These are phyloP conservation scores for Aspergillus felis DNA, from an alignment of 2,329 filamentous ascomycete genomes.

Conservation along the genomic window DNA sequence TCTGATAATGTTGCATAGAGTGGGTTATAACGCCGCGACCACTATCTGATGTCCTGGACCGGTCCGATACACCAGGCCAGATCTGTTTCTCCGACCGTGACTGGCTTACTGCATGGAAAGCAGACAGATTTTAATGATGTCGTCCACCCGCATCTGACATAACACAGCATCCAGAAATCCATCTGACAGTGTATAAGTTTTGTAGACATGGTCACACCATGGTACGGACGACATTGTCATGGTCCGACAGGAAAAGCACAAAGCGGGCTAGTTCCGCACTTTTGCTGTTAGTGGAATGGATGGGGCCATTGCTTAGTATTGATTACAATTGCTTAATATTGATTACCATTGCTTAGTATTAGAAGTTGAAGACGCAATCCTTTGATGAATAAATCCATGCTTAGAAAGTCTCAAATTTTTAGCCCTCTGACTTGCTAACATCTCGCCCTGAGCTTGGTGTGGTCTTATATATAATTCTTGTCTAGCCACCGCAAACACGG, in stretches of 20 bases:
- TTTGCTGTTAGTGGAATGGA: conserved; percentile 15
- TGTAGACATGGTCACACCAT: neutral
- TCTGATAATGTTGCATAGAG: neutral
- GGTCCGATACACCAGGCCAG: neutral
- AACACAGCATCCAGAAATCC: neutral
- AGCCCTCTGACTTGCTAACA: neutral
- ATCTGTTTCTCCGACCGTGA: neutral
- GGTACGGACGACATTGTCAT: neutral
- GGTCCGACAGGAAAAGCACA: neutral
- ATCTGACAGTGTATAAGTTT: neutral
- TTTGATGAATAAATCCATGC: neutral
- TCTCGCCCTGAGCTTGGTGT: no score
- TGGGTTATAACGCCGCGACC: neutral
- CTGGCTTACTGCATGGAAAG: neutral
- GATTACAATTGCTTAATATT: neutral
- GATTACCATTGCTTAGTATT: conserved; percentile 10
- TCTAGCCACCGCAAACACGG: neutral
- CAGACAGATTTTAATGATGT: neutral
- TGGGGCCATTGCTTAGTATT: conserved; percentile 11
- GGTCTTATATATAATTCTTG: neutral
- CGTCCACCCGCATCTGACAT: neutral
- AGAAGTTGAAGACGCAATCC: neutral
- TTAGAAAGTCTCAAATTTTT: neutral
- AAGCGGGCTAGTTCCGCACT: conserved; percentile 22
- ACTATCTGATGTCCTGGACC: neutral